Evolutionary conservation across 2,329 filamentous ascomycete genomes (phyloP).

Genomic region (Colletotrichum siamense): DNA sequence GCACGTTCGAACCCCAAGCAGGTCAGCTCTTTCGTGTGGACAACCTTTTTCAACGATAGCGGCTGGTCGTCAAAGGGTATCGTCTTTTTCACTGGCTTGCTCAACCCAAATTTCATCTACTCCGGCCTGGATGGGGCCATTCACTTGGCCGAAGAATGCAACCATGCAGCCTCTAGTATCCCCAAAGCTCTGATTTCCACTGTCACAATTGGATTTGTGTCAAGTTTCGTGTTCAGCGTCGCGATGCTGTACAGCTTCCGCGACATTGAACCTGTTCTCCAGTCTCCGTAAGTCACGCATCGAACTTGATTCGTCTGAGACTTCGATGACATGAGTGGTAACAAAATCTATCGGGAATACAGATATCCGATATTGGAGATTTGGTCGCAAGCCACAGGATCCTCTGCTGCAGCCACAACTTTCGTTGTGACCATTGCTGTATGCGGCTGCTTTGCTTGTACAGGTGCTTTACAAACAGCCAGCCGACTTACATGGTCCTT

Average conservation of each 20-base stretch:
- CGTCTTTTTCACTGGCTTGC: constrained; percentile 43
- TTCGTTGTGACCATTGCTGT: neutral
- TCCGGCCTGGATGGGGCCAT: constrained; percentile 40
- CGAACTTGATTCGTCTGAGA: fast-evolving
- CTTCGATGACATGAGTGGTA: fast-evolving
- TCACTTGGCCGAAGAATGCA: constrained; percentile 43
- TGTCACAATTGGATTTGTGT: constrained; percentile 36
- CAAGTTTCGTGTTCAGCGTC: constrained; percentile 33
- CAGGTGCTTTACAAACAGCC: constrained; percentile 3
- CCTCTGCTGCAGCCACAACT: neutral
- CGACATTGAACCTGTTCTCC: constrained; percentile 21
- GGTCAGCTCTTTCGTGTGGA: constrained; percentile 30
- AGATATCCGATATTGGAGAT: constrained; percentile 9
- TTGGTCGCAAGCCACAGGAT: constrained; percentile 4
- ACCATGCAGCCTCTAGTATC: constrained; percentile 31
- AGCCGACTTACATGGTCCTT: constrained; percentile 18
- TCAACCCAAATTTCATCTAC: constrained; percentile 42
- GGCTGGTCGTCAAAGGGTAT: constrained; percentile 33
- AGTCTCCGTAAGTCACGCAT: neutral
- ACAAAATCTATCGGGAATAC: fast-evolving
- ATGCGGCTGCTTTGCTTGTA: constrained; percentile 15
- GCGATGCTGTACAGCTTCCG: constrained; percentile 30
- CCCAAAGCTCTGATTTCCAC: constrained; percentile 37
- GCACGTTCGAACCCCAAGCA: constrained; percentile 17
- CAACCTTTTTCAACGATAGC: constrained; percentile 31